Evolutionary conservation across 2,329 filamentous ascomycete species (phyloP), one percentile per base, ranked within the genome.

Genomic region (Penicillium sp.): DNA sequence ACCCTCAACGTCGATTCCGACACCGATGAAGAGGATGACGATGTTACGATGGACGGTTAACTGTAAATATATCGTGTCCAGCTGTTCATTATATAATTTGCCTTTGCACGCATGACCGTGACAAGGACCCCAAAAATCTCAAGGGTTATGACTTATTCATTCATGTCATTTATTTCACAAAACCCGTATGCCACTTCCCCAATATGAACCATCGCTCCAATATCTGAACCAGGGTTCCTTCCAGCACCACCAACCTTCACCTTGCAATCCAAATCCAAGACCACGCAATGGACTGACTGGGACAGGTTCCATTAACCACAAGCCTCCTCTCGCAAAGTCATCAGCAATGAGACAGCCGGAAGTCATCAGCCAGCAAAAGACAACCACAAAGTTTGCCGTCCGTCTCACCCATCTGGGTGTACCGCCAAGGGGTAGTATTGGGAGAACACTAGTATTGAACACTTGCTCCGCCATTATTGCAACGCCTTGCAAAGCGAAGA

Each of bases 281-380:
- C 81, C 83, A 24, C 91, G 79, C n/a, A 92, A 67, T 1, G 82
- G 67, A 50, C 90, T 95, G 8, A 93, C 60, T 0, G 92, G 91
- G n/a, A 96, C 74, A 0, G 91, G 91, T 71, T 97, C 91, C 57
- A 86, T 85, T 13, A 95, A 72, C 89, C 90, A 96, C 0, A 96
- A 66, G 0, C 90, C 91, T 1, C 85, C 83, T 10, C 81, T 79
- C 0, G 87, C 82, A 68, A 96, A 86, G 66, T 97, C 92, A 67
- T 96, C 85, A 10, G 86, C 78, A n/a, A 96, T 79, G 34, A 86
- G 70, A 39, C 79, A 79, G 1, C 83, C 82, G 0, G 90, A 93
- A 14, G 78, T 70, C 51, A 86, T 83, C 56, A 95, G 75, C 90
- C 91, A 97, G 0, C 70, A 63, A 5, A 86, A 59, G 1, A 86